phyloP scores from a whole-genome alignment of 805 yeast species.

The Kregervanrija pseudodelftensis region DNA sequence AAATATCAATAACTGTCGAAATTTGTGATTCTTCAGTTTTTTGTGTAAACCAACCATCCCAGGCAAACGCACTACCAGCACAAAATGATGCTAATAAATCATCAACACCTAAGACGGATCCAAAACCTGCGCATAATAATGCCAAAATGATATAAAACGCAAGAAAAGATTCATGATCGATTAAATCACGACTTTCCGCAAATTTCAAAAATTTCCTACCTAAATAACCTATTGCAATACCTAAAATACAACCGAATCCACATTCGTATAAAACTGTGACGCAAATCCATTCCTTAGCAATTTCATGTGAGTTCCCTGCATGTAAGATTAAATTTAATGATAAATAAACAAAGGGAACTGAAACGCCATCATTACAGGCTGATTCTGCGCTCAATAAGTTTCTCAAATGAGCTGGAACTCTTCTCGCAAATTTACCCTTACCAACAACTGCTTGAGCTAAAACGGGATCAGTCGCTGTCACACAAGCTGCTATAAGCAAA shows the following conservation, averaged over 20 bases:
- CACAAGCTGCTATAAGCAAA: slow-evolving; percentile 58
- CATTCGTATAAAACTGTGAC: slow-evolving; percentile 59
- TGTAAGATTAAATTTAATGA: slow-evolving; percentile 49
- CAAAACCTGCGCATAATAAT: slow-evolving; percentile 51
- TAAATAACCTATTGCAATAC: slow-evolving; percentile 44
- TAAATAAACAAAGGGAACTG: slow-evolving; percentile 60
- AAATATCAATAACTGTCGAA: slow-evolving; percentile 57
- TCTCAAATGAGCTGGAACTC: slow-evolving; percentile 57
- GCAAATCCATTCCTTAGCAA: slow-evolving; percentile 58
- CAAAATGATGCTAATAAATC: slow-evolving; percentile 66
- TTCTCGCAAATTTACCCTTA: slow-evolving; percentile 62
- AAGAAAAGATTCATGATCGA: slow-evolving; percentile 58
- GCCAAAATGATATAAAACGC: slow-evolving; percentile 48
- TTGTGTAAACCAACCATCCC: slow-evolving; percentile 63
- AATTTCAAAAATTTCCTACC: slow-evolving; percentile 44
- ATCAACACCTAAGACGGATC: slow-evolving; percentile 63
- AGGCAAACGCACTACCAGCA: slow-evolving; percentile 67
- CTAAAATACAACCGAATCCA: slow-evolving; percentile 45
- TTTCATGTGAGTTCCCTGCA: slow-evolving; percentile 38
- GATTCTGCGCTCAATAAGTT: slow-evolving; percentile 62
- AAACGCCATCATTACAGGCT: slow-evolving; percentile 71
- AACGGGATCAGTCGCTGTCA: slow-evolving; percentile 75
- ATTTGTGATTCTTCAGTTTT: slow-evolving; percentile 56
- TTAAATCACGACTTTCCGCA: slow-evolving; percentile 43
- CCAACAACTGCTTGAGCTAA: slow-evolving; percentile 68